These are phyloP conservation scores for Penicillium sp. DNA, from an alignment of 2,329 filamentous ascomycete species.

Conservation along the genomic window DNA sequence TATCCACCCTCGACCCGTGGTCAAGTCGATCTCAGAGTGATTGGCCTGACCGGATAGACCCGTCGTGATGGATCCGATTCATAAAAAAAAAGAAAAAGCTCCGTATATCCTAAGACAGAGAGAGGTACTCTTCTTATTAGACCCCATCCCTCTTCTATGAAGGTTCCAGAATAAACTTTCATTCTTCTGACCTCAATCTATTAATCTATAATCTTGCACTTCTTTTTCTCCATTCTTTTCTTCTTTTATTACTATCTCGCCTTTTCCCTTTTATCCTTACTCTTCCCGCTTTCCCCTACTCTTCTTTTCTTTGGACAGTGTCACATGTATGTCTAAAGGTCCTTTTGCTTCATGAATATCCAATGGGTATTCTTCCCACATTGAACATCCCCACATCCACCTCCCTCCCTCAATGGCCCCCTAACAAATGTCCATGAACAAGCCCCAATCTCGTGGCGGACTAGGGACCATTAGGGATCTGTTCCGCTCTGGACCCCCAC, in stretches of 20 bases:
- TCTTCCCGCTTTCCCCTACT: neutral
- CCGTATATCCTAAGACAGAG: neutral
- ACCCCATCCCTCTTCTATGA: slow-evolving; percentile 13
- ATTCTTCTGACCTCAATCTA: slow-evolving; percentile 6
- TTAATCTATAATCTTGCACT: neutral
- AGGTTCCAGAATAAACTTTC: slow-evolving; percentile 25
- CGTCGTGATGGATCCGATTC: slow-evolving; percentile 30
- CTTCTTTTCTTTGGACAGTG: slow-evolving; percentile 1
- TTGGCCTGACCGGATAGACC: slow-evolving; percentile 29
- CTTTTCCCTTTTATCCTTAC: neutral
- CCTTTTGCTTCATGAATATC: slow-evolving; percentile 26
- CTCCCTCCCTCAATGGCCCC: slow-evolving; percentile 28
- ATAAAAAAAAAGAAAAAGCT: slow-evolving; percentile 14
- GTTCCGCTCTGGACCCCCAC: slow-evolving; percentile 31
- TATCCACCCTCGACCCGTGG: slow-evolving; percentile 24
- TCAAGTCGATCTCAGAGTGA: slow-evolving; percentile 23
- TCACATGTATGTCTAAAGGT: slow-evolving; percentile 24
- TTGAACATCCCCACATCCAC: neutral
- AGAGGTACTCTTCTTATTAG: slow-evolving; percentile 1
- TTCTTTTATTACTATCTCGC: neutral
- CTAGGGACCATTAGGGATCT: slow-evolving; percentile 35
- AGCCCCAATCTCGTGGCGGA: slow-evolving; percentile 34
- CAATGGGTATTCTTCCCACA: slow-evolving; percentile 7
- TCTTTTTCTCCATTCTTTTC: neutral
- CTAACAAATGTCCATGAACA: slow-evolving; percentile 40